Evolutionary conservation across 1,284 basidiomycete genomes (phyloP).

Genomic region (Chondrostereum purpureum): DNA sequence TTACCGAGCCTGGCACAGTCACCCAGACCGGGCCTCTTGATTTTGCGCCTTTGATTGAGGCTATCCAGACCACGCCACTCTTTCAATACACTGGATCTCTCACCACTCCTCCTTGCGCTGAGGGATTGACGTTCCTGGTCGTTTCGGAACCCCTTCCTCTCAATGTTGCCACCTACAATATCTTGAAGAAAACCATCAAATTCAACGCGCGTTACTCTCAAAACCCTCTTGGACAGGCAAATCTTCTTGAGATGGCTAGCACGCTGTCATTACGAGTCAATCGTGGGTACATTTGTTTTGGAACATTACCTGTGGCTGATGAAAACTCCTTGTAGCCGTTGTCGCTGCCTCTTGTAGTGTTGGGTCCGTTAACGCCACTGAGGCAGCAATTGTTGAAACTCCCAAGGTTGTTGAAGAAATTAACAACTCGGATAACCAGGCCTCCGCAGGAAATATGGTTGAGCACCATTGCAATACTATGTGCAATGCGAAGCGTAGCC

Average conservation of each 20-base stretch:
- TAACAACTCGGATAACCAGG: not conserved
- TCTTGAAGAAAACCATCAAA: conserved; percentile 9
- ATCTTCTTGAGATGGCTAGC: conserved; percentile 10
- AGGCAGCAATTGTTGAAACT: not conserved
- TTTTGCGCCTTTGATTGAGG: conserved; percentile 12
- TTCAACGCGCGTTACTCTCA: conserved; percentile 12
- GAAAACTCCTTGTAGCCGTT: not conserved
- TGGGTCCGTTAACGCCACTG: not conserved
- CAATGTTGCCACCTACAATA: conserved; percentile 12
- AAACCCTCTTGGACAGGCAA: conserved; percentile 9
- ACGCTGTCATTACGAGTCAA: not conserved
- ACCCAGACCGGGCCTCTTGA: conserved; percentile 17
- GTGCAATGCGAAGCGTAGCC: not conserved
- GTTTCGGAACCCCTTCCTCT: conserved; percentile 14
- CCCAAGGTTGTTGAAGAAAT: not conserved
- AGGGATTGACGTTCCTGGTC: conserved; percentile 18
- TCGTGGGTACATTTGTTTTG: not conserved
- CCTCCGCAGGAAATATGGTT: not conserved
- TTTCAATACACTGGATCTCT: conserved; percentile 18
- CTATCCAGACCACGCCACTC: conserved; percentile 13
- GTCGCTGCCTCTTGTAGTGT: not conserved
- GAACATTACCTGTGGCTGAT: not conserved
- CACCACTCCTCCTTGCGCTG: conserved; percentile 17
- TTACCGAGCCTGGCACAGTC: conserved; percentile 13
- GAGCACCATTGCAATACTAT: not conserved